A percentile compares a stretch with the other conserved stretches of the same genome.
Conservation (phyloP, 495 filamentous ascomycete genomes). For the Aspergillus biplanus region DNA sequence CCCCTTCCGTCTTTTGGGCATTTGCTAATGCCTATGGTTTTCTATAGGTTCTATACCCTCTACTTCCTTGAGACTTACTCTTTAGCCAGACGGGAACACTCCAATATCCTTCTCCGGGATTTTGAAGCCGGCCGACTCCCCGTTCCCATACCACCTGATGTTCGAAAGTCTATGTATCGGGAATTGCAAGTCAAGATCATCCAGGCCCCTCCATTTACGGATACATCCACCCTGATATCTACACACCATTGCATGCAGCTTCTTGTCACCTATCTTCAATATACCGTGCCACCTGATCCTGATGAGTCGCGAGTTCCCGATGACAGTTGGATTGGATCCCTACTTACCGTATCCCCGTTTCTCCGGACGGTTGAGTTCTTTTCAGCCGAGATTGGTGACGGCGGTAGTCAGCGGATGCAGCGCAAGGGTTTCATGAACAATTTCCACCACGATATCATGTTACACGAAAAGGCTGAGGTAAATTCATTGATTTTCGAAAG, state of each 20-base stretch:
- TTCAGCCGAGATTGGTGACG: conserved; percentile 52
- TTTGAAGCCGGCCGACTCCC: conserved; percentile 46
- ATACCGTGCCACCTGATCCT: conserved; percentile 41
- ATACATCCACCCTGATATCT: conserved; percentile 46
- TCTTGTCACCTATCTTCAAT: conserved; percentile 44
- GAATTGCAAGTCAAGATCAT: conserved; percentile 46
- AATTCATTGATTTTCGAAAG: conserved; percentile 43
- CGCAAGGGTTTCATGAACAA: conserved; percentile 53
- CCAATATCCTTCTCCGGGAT: conserved; percentile 44
- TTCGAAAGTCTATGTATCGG: conserved; percentile 43
- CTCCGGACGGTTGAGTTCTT: conserved; percentile 48
- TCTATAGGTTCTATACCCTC: conserved; percentile 43
- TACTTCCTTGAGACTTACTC: conserved; percentile 49
- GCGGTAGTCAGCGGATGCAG: conserved; percentile 45
- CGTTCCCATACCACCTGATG: conserved; percentile 39
- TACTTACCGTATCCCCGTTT: conserved; percentile 49
- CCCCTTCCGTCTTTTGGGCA: background rate
- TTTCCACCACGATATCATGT: conserved; percentile 44
- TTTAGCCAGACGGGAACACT: conserved; percentile 46
- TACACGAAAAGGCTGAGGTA: conserved; percentile 44
- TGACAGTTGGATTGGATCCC: conserved; percentile 49
- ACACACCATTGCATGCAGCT: conserved; percentile 52
- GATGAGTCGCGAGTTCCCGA: conserved; percentile 36
- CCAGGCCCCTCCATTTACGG: conserved; percentile 47
- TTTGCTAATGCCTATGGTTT: conserved; percentile 13